These are phyloP conservation scores for Penicillium salamii DNA, from an alignment of 495 filamentous ascomycete genomes.

Conservation along the genomic window DNA sequence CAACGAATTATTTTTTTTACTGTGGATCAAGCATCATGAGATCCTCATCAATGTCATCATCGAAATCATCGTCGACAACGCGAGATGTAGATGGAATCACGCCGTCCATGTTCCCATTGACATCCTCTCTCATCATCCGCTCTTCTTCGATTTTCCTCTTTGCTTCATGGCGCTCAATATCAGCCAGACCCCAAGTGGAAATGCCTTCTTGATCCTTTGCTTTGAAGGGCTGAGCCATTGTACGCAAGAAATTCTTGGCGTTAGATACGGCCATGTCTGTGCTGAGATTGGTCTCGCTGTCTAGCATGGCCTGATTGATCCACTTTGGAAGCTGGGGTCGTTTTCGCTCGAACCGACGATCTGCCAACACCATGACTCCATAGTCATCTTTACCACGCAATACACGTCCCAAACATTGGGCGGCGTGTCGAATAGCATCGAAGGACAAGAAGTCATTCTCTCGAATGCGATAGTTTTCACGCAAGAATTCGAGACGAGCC, in stretches of 20 bases:
- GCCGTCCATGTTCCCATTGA: constrained; percentile 28
- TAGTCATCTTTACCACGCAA: constrained; percentile 97
- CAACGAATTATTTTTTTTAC: constrained; percentile 15
- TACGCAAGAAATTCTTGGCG: constrained; percentile 83
- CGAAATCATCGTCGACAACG: constrained; percentile 48
- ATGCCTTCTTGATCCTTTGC: constrained; percentile 83
- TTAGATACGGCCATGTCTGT: constrained; percentile 92
- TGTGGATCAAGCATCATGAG: constrained; percentile 63
- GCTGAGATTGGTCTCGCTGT: constrained; percentile 80
- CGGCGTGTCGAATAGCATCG: constrained; percentile 97
- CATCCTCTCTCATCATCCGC: constrained; percentile 37
- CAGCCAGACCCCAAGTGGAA: constrained; percentile 81
- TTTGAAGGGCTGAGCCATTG: constrained; percentile 88
- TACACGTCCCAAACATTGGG: constrained; percentile 94
- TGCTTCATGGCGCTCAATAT: constrained; percentile 64
- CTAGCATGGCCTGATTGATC: constrained; percentile 87
- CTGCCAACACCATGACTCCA: constrained; percentile 96
- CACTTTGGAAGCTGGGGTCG: constrained; percentile 89
- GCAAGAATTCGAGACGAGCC: constrained; percentile 90
- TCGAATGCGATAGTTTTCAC: constrained; percentile 94
- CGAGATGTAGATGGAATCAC: constrained; percentile 17
- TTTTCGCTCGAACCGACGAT: constrained; percentile 88
- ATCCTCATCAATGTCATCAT: constrained; percentile 60
- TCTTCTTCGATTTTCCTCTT: constrained; percentile 75
- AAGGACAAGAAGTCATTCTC: constrained; percentile 99